Percentiles rank a stretch among this genome's conserved stretches.
phyloP scores from a whole-genome alignment of 306 rosid genomes.

The Canavalia ensiformis region DNA sequence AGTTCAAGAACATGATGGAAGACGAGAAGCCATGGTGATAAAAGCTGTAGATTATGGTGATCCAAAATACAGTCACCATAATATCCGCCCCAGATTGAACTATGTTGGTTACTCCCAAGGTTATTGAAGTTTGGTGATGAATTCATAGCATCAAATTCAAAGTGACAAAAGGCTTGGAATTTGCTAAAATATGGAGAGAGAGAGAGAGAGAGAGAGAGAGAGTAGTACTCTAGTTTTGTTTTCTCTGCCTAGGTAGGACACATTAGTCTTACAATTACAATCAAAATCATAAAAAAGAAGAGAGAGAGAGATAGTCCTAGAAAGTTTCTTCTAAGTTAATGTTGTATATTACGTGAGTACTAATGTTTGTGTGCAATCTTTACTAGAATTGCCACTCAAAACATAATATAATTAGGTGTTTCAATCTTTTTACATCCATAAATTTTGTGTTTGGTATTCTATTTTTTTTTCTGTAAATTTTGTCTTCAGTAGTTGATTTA shows the following conservation, averaged over 20 bases:
- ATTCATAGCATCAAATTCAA: constrained; percentile 31
- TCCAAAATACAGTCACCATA: constrained; percentile 73
- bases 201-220: background rate
- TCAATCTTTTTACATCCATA: too few relatives aligned
- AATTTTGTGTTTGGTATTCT: too few relatives aligned
- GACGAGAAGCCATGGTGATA: constrained; percentile 87
- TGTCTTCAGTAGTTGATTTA: too few relatives aligned
- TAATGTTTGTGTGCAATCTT: constrained; percentile 37
- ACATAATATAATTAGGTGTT: too few relatives aligned
- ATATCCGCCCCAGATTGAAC: constrained; percentile 75
- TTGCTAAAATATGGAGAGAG: background rate
- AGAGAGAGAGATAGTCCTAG: background rate
- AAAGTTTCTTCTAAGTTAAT: constrained; percentile 15
- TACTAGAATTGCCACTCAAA: background rate
- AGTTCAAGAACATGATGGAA: constrained; percentile 90
- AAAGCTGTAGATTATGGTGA: constrained; percentile 92
- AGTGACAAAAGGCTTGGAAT: background rate
- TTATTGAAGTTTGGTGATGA: constrained; percentile 56
- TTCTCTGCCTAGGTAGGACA: constrained; percentile 14
- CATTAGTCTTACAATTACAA: background rate
- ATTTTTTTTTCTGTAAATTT: too few relatives aligned
- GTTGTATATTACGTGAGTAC: constrained; percentile 30
- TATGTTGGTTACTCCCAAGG: constrained; percentile 69
- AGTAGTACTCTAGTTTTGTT: background rate
- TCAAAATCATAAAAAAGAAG: background rate